phyloP scores from a whole-genome alignment of 345 rosid genomes.

The Moricandia moricandioides region DNA sequence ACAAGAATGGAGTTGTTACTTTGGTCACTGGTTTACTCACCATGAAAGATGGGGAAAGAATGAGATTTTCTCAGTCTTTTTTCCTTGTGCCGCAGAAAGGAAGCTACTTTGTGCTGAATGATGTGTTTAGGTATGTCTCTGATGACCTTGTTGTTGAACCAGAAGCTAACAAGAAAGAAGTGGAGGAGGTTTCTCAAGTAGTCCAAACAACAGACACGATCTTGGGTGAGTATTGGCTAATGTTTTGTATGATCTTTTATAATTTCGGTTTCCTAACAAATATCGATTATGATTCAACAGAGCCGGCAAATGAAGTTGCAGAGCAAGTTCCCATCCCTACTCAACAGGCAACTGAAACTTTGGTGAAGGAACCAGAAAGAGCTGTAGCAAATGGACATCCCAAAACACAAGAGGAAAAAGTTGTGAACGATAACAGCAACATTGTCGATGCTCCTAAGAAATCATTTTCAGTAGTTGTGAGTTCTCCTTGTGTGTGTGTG shows the following conservation, averaged over 20 bases:
- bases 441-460: slow-evolving; percentile 32
- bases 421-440: slow-evolving; percentile 12
- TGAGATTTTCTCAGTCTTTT: slow-evolving; percentile 67
- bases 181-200: slow-evolving; percentile 35
- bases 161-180: slow-evolving; percentile 33
- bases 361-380: slow-evolving; percentile 16
- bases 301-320: slow-evolving; percentile 9
- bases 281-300: not conserved
- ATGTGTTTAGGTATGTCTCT: slow-evolving; percentile 66
- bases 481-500: not conserved
- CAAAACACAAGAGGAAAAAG: slow-evolving; percentile 3
- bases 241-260: not conserved
- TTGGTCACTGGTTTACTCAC: slow-evolving; percentile 69
- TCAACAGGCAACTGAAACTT: slow-evolving; percentile 21
- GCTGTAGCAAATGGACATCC: slow-evolving; percentile 20
- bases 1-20: slow-evolving; percentile 55
- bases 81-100: slow-evolving; percentile 74
- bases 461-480: slow-evolving; percentile 30
- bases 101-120: slow-evolving; percentile 80
- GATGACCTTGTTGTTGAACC: slow-evolving; percentile 40
- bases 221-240: slow-evolving; percentile 21
- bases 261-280: not conserved
- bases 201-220: not conserved
- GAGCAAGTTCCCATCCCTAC: slow-evolving; percentile 9
- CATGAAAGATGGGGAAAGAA: slow-evolving; percentile 46